Evolutionary conservation across 1,284 basidiomycete genomes (phyloP), one percentile per base, ranked within the genome.

Genomic region (Microbotryum violaceum): DNA sequence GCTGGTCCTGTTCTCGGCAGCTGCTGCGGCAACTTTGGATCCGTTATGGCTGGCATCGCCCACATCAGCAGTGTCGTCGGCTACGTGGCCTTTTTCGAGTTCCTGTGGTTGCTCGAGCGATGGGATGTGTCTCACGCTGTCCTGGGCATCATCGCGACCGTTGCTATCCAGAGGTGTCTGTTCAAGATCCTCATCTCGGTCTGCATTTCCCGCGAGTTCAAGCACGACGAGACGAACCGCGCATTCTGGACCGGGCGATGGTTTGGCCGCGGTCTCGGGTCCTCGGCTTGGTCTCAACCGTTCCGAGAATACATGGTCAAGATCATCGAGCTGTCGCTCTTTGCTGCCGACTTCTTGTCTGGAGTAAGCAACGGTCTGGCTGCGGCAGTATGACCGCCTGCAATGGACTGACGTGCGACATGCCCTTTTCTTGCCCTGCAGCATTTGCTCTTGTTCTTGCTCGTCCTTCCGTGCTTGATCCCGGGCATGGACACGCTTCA

Each of bases 231-330:
- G 79, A 92, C 90, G 23, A 97, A 96, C 78, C 82, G 91, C 42
- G 91, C 91, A 10, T 97, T 91, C 91, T 97, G 92, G 92, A 93
- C 91, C 48, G 91, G 92, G 73, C 61, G 89, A 69, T 96, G 91
- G 91, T 93, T 92, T 75, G 91, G 91, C 59, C 86, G 91, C 55
- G 91, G 90, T 5, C 81, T 96, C 42, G 92, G 92, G 48, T 73
- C 83, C 4, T 86, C 91, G 75, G 89, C 85, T 49, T 87, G 92
- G 82, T 91, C 89, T 21, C 92, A 96, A 75, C 91, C 92, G 49
- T 90, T 89, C 63, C 88, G 92, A 76, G 89, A 93, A 81, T 93
- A 85, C 71, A 83, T 97, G 63, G 91, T 97, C 79, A 97, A 97
- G 81, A 90, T 94, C 64, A 89, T 96, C 68, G 93, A 96, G 77